A percentile compares a stretch with the other conserved stretches of the same genome.
Conservation (phyloP, 1,139 yeast species). For the Nakaseomyces glabratus region DNA sequence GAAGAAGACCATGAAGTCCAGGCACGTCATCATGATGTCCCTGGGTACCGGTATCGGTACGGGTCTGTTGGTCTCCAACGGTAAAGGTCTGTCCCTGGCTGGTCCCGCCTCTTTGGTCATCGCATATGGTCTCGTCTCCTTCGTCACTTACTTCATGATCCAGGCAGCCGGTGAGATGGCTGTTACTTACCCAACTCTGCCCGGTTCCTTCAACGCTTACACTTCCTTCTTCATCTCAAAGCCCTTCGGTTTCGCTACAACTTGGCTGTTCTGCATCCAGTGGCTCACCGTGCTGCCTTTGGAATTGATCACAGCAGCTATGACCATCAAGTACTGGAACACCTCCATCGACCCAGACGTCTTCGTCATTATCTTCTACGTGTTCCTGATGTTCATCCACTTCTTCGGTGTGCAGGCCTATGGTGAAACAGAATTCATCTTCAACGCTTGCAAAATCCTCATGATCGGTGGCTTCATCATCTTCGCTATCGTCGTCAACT, state of each 20-base stretch:
- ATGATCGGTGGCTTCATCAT: slow-evolving; percentile 57
- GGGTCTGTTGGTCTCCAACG: slow-evolving; percentile 66
- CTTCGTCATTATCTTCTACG: slow-evolving; percentile 52
- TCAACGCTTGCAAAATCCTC: slow-evolving; percentile 46
- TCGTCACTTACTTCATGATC: slow-evolving; percentile 59
- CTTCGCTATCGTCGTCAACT: slow-evolving; percentile 45
- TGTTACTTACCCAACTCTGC: slow-evolving; percentile 58
- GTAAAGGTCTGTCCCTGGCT: slow-evolving; percentile 52
- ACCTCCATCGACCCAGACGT: slow-evolving; percentile 49
- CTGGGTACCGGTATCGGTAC: slow-evolving; percentile 78
- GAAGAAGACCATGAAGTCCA: slow-evolving; percentile 38
- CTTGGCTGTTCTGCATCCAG: slow-evolving; percentile 71
- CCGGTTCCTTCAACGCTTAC: slow-evolving; percentile 68
- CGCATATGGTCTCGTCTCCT: slow-evolving; percentile 56
- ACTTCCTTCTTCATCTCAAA: slow-evolving; percentile 56
- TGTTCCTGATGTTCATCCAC: slow-evolving; percentile 45
- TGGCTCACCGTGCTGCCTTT: slow-evolving; percentile 72
- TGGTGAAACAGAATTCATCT: slow-evolving; percentile 61
- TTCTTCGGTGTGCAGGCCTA: slow-evolving; percentile 57
- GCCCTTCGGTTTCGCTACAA: slow-evolving; percentile 71
- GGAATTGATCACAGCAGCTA: slow-evolving; percentile 68
- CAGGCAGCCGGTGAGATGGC: slow-evolving; percentile 78
- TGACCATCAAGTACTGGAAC: slow-evolving; percentile 61
- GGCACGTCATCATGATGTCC: slow-evolving; percentile 58
- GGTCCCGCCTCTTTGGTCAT: slow-evolving; percentile 72